These are phyloP conservation scores for Sarcodon aspratus DNA, from an alignment of 768 basidiomycete species.

Conservation along the genomic window DNA sequence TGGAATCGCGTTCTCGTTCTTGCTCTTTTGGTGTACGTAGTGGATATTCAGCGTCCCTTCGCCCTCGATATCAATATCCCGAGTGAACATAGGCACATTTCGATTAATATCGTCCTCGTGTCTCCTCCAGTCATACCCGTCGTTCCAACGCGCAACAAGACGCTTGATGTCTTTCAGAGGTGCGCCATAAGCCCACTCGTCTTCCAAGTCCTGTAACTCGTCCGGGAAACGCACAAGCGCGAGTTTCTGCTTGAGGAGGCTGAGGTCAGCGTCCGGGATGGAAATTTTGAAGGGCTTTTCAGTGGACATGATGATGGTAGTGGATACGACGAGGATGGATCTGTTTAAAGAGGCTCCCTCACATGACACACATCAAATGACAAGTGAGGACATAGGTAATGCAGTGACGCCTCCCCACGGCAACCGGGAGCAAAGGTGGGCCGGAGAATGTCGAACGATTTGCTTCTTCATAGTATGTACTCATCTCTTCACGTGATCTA, in stretches of 20 bases:
- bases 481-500: too few species aligned
- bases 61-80: conserved; percentile 19
- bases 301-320: conserved; percentile 1
- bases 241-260: conserved; percentile 13
- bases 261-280: conserved; percentile 11
- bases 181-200: conserved; percentile 34
- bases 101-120: conserved; percentile 19
- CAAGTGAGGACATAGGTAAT: too few species aligned
- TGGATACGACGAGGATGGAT: too few species aligned
- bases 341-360: too few species aligned
- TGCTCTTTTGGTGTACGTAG: conserved; percentile 22
- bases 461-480: too few species aligned
- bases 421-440: too few species aligned
- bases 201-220: conserved; percentile 6
- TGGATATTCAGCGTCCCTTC: conserved; percentile 22
- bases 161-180: conserved; percentile 15
- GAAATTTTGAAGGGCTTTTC: conserved; percentile 13
- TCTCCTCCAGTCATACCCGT: conserved; percentile 18
- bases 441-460: too few species aligned
- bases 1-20: conserved; percentile 14
- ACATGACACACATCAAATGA: too few species aligned
- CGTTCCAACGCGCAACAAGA: conserved; percentile 16
- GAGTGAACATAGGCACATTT: conserved; percentile 22
- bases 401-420: too few species aligned
- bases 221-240: conserved; percentile 15